Evolutionary conservation across 2,329 filamentous ascomycete genomes (phyloP).

Genomic region (Alternaria sp.): DNA sequence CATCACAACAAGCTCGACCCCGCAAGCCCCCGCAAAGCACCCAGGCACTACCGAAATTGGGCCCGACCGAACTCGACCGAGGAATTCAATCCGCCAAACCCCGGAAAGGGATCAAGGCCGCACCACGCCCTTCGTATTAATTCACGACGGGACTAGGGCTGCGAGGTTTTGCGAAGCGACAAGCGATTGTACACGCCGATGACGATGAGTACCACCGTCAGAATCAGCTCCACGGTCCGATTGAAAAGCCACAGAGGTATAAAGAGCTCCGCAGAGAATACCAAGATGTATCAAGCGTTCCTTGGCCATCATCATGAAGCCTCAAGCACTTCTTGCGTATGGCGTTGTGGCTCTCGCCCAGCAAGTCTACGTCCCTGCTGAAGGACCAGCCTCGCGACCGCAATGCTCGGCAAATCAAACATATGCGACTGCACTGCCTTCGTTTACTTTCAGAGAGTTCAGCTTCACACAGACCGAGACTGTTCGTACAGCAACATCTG

Average conservation of each 20-base stretch:
- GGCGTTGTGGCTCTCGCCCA: constrained; percentile 31
- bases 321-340: constrained; percentile 10
- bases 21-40: constrained; percentile 1
- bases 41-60: neutral
- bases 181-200: neutral
- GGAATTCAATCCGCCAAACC: neutral
- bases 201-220: neutral
- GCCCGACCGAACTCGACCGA: constrained; percentile 2
- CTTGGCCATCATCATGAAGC: constrained; percentile 17
- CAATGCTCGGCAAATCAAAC: constrained; percentile 34
- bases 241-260: neutral
- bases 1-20: neutral
- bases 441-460: constrained; percentile 40
- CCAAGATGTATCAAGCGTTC: neutral
- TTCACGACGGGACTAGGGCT: neutral
- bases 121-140: neutral
- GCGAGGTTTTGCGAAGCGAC: neutral
- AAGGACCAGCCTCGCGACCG: constrained; percentile 35
- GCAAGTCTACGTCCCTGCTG: constrained; percentile 44
- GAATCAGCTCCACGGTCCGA: neutral
- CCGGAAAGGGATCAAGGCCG: neutral
- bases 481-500: constrained; percentile 47
- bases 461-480: constrained; percentile 51
- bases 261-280: neutral
- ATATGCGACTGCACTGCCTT: constrained; percentile 36